phyloP scores from a whole-genome alignment of 768 basidiomycete species.

The Chiua virens region DNA sequence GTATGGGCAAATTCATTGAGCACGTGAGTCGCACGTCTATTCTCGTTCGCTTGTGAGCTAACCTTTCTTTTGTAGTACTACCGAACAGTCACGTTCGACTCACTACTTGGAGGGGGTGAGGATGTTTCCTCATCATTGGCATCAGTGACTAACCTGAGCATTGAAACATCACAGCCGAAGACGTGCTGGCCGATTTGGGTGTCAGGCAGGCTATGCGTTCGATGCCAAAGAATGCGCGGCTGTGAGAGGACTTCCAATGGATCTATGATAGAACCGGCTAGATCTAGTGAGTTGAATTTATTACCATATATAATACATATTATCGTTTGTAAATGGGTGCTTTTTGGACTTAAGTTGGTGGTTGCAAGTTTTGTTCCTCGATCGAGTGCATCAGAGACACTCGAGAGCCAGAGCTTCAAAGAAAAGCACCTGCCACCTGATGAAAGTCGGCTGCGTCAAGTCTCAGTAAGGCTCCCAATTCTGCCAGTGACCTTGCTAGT shows the following conservation, averaged over 20 bases:
- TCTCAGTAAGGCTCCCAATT: too few relatives aligned
- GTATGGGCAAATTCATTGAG: conserved; percentile 63
- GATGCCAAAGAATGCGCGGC: conserved; percentile 67
- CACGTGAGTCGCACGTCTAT: conserved; percentile 37
- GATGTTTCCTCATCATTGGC: neutral
- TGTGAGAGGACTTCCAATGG: conserved; percentile 40
- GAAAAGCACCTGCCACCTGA: too few relatives aligned
- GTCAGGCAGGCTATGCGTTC: conserved; percentile 76
- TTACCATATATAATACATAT: neutral
- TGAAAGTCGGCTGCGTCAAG: too few relatives aligned
- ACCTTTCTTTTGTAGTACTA: conserved; percentile 30
- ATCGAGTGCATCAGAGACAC: too few relatives aligned
- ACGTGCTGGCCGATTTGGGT: conserved; percentile 75
- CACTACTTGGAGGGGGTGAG: conserved; percentile 68
- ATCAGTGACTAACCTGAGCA: neutral
- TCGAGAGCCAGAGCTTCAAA: too few relatives aligned
- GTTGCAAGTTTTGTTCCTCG: too few relatives aligned
- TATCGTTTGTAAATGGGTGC: too few relatives aligned
- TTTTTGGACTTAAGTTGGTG: too few relatives aligned
- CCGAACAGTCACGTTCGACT: conserved; percentile 31
- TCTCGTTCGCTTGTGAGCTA: neutral
- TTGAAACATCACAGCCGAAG: conserved; percentile 49
- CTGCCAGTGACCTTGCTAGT: too few relatives aligned
- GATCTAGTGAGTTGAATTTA: conserved; percentile 1
- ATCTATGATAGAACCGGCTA: too few relatives aligned